Conservation (phyloP, 257 asterid genomes). For the Cruciata laevipes region DNA sequence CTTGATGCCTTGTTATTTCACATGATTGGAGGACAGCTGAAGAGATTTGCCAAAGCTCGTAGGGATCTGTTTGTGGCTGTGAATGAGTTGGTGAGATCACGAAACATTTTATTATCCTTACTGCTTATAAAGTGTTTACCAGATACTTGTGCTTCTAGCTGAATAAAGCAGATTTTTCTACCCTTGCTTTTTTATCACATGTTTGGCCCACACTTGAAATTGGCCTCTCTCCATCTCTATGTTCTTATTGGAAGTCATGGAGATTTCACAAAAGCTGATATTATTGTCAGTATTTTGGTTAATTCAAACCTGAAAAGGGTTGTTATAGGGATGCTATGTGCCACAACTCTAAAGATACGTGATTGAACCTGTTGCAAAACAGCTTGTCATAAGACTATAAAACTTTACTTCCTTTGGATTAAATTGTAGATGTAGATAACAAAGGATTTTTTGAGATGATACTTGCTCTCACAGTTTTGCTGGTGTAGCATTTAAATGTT, state of each 20-base stretch:
- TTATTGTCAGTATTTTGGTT: not conserved
- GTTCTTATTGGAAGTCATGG: not conserved
- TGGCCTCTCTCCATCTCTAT: not conserved
- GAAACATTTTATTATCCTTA: slow-evolving; percentile 10
- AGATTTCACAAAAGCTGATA: not conserved
- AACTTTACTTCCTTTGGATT: not conserved
- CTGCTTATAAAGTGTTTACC: not conserved
- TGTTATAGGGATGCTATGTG: too few species aligned
- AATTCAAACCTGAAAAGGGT: too few species aligned
- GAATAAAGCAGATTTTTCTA: too few species aligned
- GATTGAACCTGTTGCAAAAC: not conserved
- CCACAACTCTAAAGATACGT: not conserved
- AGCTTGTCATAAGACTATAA: not conserved
- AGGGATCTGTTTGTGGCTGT: slow-evolving; percentile 91
- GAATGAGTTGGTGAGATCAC: slow-evolving; percentile 84
- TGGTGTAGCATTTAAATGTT: not conserved
- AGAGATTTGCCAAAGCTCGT: slow-evolving; percentile 97
- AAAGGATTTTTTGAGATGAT: not conserved
- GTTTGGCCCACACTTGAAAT: not conserved
- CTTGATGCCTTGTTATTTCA: slow-evolving; percentile 88
- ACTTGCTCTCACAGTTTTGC: not conserved
- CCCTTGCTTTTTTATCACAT: not conserved
- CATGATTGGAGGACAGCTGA: slow-evolving; percentile 97
- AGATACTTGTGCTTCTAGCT: not conserved
- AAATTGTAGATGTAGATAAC: not conserved